Evolutionary conservation across 1,139 yeast species (phyloP), one percentile per base, ranked within the genome.

Genomic region (Yamadazyma pseudoaaseri): DNA sequence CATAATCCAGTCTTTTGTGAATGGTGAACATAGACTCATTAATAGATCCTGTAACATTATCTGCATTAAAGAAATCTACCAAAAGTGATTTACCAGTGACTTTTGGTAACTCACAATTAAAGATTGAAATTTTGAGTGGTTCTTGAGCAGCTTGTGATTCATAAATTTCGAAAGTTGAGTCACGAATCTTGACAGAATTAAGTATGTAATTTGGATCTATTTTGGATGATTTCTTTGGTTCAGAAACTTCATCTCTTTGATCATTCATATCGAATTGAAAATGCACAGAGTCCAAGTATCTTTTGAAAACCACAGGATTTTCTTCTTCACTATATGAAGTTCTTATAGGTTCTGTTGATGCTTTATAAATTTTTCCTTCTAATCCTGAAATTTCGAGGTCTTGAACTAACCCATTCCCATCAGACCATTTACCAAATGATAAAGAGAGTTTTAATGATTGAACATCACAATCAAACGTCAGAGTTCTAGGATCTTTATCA

Each of bases 11-110:
- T 37, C 66, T 65, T 39, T 81, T 81, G 47, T 83, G 92, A 15
- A 84, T 71, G 2, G 87, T 81, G 58, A 83, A 83, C 62, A 84
- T 65, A 0, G 92, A 77, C 38, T 82, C 82, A 48, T 83, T 82
- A 10, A 83, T 67, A 1, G 89, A 76, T 1, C 94, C 94, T 12
- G 83, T 78, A 18, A 81, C 80, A 35, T 81, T 78, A 38, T 70
- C 70, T 11, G 89, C 86, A 51, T 79, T 79, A 59, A 84, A 73
- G 37, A 83, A 70, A 54, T 83, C 92, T 37, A 80, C 60, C 33
- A 81, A 60, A 26, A 80, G 49, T 60, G 83, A 70, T 36, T 73
- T 69, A 12, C 81, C 73, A 29, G 86, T 65, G 26, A 84, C 53
- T 41, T 68, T 73, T 5, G 84, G 81, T 38, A 83, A 53, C 36